Evolutionary conservation across 768 basidiomycete species (phyloP).

Genomic region (Amanita inopinata): DNA sequence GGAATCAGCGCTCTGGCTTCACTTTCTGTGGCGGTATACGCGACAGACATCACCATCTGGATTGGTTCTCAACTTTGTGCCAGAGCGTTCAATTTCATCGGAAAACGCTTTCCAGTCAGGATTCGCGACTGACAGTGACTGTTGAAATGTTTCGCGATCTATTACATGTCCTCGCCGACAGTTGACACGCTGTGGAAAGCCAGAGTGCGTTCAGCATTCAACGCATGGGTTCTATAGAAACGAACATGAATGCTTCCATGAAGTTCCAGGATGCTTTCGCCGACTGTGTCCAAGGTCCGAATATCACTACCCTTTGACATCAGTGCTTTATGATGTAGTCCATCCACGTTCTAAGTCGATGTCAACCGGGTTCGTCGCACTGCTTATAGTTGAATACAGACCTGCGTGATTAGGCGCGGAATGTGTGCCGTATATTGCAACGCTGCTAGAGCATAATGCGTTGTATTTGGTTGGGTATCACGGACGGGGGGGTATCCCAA

Average conservation of each 20-base stretch:
- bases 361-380: too few species aligned
- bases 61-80: conserved; percentile 65
- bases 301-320: conserved; percentile 18
- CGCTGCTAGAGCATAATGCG: conserved; percentile 80
- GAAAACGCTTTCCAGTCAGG: conserved; percentile 70
- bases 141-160: conserved; percentile 62
- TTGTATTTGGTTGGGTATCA: conserved; percentile 79
- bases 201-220: not conserved
- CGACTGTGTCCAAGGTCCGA: conserved; percentile 29
- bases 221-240: not conserved
- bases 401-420: conserved; percentile 66
- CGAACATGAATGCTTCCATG: conserved; percentile 81
- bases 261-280: conserved; percentile 58
- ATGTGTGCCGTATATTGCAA: conserved; percentile 61
- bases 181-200: conserved; percentile 49
- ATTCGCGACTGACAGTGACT: conserved; percentile 60
- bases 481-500: conserved; percentile 83
- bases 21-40: conserved; percentile 1
- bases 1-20: not conserved
- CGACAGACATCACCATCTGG: conserved; percentile 83
- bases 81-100: conserved; percentile 50
- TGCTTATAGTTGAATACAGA: conserved; percentile 19
- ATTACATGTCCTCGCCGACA: conserved; percentile 68
- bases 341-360: conserved; percentile 72
- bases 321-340: conserved; percentile 79